Evolutionary conservation across 2,329 filamentous ascomycete genomes (phyloP), one percentile per base, ranked within the genome.

Genomic region (Fusarium cyanostomum): DNA sequence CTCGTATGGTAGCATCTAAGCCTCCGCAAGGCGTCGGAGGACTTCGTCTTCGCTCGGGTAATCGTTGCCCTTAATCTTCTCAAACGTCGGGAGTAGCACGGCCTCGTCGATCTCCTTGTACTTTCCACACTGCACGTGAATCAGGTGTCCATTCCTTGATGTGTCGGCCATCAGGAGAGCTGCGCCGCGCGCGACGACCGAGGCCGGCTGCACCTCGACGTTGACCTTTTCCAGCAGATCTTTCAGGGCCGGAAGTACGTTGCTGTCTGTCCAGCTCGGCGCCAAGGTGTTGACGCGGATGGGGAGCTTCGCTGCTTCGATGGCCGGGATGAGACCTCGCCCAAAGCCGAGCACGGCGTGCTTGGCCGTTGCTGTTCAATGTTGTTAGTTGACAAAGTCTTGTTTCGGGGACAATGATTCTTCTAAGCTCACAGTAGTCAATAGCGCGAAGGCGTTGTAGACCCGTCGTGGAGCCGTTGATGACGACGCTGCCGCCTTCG

Each of bases 211-310:
- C 0, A 79, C 64, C 12, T 76, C 72, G 33, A 79, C 73, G 0
- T 78, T 76, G 7, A 80, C 71, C 9, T 64, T 64, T n/a, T 74
- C 72, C 59, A 83, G 72, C 15, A 80, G 16, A 0, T 53, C 66
- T 28, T 73, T 72, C 5, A 79, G 41, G 16, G 68, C 63, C 0
- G 82, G 79, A 2, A 86, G 70, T 1, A 86, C 76, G 11, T 74
- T 78, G 13, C 82, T 84, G 4, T 77, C 73, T 0, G 85, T 86
- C 84, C 84, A 87, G 27, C 77, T 81, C 2, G 85, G 84, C 1
- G 82, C 79, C 16, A 88, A 73, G 7, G 77, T 80, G 73, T 88
- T 88, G 46, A 88, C 69, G 12, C 85, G 81, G 38, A 88, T 80
- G 1, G 82, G 80, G 1, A 82, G 58, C 15, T 69, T 59, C 10